A percentile compares a stretch with the other conserved stretches of the same genome.
phyloP scores from a whole-genome alignment of 306 rosid species.

The Sicyos edulis region DNA sequence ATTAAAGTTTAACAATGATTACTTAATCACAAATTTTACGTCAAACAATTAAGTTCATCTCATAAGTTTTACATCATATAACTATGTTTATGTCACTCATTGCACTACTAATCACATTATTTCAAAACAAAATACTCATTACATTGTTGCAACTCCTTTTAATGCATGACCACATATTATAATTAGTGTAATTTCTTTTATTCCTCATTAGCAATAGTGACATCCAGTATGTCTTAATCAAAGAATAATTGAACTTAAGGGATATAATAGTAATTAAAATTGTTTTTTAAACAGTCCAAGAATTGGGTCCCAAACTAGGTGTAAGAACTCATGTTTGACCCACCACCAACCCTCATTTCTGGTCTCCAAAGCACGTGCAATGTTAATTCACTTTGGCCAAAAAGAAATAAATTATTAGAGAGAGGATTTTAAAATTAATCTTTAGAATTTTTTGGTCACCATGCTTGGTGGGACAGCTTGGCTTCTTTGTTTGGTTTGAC shows the following conservation, averaged over 20 bases:
- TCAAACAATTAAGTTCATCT: no score
- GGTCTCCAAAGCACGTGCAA: slow-evolving; percentile 6
- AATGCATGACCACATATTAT: background rate
- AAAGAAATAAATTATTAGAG: slow-evolving; percentile 8
- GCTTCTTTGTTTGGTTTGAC: slow-evolving; percentile 9
- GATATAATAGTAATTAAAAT: background rate
- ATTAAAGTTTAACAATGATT: no score
- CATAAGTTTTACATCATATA: no score
- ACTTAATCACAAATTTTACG: no score
- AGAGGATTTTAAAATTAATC: background rate
- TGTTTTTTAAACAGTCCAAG: background rate
- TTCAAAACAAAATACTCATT: background rate
- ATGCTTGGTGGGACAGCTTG: slow-evolving; percentile 4
- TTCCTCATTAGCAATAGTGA: background rate
- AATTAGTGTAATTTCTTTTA: background rate
- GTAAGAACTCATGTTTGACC: background rate
- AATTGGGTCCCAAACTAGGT: background rate
- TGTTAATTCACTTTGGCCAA: background rate
- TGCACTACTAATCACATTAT: no score
- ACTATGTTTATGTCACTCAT: no score
- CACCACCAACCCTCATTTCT: slow-evolving; percentile 7
- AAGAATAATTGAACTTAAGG: no score
- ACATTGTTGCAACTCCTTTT: background rate
- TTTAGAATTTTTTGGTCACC: background rate
- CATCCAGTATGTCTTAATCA: background rate